Evolutionary conservation across 169 alveolate genomes (phyloP), one percentile per base, ranked within the genome.

Genomic region (Pseudocohnilembus persalinus): DNA sequence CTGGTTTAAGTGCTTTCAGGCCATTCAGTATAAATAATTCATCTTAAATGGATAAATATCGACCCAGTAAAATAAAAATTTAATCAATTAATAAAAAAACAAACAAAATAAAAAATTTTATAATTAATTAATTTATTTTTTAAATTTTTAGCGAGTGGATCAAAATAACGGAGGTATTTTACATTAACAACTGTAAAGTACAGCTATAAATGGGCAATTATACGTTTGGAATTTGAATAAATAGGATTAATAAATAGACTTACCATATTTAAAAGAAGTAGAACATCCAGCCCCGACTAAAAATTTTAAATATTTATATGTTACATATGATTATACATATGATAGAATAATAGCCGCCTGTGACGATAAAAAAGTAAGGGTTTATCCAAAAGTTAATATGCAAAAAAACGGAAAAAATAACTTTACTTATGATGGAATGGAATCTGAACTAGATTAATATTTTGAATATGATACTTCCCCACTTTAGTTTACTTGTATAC

Each of bases 401-500:
- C 68, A 49, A 49, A 49, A 4, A 11, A 49, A 49, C 4, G 20
- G 20, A 11, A 4, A 11, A 49, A 20, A 49, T 20, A 49, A 49
- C 26, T 11, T 49, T 49, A 49, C 20, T 11, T 49, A 49, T 4
- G 68, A 49, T 4, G 68, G 68, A 20, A 80, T 77, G 31, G 89
- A 85, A 77, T 73, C 73, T 25, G 89, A 84, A 11, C 16, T 32
- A 64, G 79, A 74, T 64, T 29, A 68, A 81, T 76, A 35, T 34
- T 85, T 78, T 72, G 89, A 85, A 74, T 72, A 77, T 0, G 89
- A 85, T 25, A 85, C 89, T 16, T 78, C 86, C 73, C 89, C 89
- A 1, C 35, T 80, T 25, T 49, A 85, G 35, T 85, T 85, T 73
- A 85, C 83, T 25, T 31, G 83, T 20, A 85, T 85, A 0, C 35